phyloP scores from a whole-genome alignment of 495 filamentous ascomycete genomes.

The Symbiotaphrina buchneri region DNA sequence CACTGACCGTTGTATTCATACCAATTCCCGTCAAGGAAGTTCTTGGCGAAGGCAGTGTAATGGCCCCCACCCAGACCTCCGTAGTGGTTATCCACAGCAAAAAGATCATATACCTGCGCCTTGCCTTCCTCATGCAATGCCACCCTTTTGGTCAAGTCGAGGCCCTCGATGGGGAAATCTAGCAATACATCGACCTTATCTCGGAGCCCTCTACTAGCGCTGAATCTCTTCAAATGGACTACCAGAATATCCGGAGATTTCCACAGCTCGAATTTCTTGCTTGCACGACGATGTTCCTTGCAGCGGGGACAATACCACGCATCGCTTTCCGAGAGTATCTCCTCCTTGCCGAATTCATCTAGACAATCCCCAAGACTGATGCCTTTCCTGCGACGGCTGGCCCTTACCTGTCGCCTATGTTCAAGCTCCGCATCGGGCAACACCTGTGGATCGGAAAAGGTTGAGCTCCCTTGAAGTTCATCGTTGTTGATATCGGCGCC shows the following conservation, averaged over 20 bases:
- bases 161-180: slow-evolving; percentile 70
- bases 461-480: slow-evolving; percentile 25
- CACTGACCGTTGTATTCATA: slow-evolving; percentile 84
- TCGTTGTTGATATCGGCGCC: slow-evolving; percentile 19
- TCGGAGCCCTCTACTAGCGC: slow-evolving; percentile 45
- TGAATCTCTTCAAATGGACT: slow-evolving; percentile 89
- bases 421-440: slow-evolving; percentile 45
- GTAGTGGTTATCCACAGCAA: slow-evolving; percentile 88
- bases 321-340: slow-evolving; percentile 81
- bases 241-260: slow-evolving; percentile 86
- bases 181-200: slow-evolving; percentile 86
- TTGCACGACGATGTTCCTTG: slow-evolving; percentile 77
- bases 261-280: slow-evolving; percentile 94
- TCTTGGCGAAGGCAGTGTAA: slow-evolving; percentile 85
- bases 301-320: slow-evolving; percentile 93
- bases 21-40: slow-evolving; percentile 70
- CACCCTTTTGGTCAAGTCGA: slow-evolving; percentile 65
- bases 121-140: slow-evolving; percentile 57
- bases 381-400: slow-evolving; percentile 41
- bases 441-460: slow-evolving; percentile 23
- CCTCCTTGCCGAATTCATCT: slow-evolving; percentile 78
- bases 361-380: slow-evolving; percentile 79
- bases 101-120: slow-evolving; percentile 66
- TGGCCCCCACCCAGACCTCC: slow-evolving; percentile 84
- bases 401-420: slow-evolving; percentile 30